phyloP scores from a whole-genome alignment of 495 filamentous ascomycete species.

The Melanomma pulvis-pyrius region DNA sequence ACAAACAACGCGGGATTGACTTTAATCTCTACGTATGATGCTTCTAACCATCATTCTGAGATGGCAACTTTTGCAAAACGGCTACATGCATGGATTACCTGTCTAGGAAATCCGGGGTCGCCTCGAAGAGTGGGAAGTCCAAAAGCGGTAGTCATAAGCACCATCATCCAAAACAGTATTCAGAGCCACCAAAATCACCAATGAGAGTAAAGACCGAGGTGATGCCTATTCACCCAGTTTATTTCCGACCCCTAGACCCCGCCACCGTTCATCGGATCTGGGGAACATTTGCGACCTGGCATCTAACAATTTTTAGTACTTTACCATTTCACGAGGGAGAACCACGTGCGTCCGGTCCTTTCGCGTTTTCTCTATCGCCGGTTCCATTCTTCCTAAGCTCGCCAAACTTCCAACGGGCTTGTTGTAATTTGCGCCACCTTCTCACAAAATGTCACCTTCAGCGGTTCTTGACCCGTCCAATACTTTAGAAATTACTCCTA shows the following conservation, averaged over 20 bases:
- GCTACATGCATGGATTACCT: constrained; percentile 1
- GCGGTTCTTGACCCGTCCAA: background rate
- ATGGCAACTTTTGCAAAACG: background rate
- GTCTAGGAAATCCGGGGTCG: constrained; percentile 12
- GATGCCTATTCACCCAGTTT: background rate
- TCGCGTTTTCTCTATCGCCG: background rate
- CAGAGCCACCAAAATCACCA: background rate
- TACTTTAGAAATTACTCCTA: background rate
- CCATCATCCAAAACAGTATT: background rate
- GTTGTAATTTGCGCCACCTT: background rate
- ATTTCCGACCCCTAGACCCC: background rate
- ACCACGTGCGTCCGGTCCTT: background rate
- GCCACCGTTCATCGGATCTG: background rate
- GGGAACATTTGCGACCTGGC: background rate
- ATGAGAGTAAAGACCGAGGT: background rate
- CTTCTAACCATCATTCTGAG: background rate
- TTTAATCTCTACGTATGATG: background rate
- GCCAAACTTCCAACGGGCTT: background rate
- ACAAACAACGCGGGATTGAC: background rate
- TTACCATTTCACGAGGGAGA: background rate
- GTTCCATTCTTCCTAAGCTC: background rate
- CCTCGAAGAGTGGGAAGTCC: background rate
- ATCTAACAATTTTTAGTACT: background rate
- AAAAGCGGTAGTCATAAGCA: constrained; percentile 1
- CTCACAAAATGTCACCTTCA: background rate